Evolutionary conservation across 148 eudicot genomes (phyloP).

Genomic region (Rhododendron ovatum): DNA sequence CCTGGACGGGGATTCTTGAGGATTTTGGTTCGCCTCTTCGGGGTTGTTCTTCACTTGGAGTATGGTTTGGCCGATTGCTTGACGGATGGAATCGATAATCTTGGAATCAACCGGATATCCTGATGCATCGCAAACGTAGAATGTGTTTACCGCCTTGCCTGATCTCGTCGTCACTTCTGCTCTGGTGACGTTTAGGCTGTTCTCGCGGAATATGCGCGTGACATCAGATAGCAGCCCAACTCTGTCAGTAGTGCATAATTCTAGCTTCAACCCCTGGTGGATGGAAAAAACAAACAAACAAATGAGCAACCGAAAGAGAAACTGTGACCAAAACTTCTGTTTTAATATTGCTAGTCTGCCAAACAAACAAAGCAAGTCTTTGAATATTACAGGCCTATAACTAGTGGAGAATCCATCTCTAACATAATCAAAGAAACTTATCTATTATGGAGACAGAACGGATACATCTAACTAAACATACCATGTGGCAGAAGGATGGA

Average conservation of each 20-base stretch:
- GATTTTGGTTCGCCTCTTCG: conserved; percentile 42
- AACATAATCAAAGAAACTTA: neutral
- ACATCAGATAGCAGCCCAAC: conserved; percentile 71
- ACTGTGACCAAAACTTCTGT: neutral
- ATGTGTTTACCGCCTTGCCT: conserved; percentile 78
- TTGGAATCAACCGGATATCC: conserved; percentile 82
- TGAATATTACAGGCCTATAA: neutral
- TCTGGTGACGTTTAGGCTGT: conserved; percentile 72
- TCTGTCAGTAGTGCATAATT: conserved; percentile 82
- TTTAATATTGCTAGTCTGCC: neutral
- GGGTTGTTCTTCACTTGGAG: conserved; percentile 68
- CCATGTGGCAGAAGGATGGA: conserved; percentile 7
- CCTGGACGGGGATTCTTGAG: conserved; percentile 70
- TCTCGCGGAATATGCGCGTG: conserved; percentile 87
- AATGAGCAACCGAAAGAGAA: neutral
- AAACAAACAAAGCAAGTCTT: neutral
- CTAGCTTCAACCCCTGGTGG: conserved; percentile 79
- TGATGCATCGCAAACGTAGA: conserved; percentile 79
- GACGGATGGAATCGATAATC: conserved; percentile 71
- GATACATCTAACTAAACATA: neutral
- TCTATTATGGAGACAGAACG: neutral
- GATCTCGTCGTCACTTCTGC: conserved; percentile 78
- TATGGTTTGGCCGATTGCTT: conserved; percentile 77
- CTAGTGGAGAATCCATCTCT: conserved; percentile 9
- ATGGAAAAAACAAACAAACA: neutral